Base-by-base conservation (phyloP, 1,139 yeast species). In the Yamadazyma sp. region DNA sequence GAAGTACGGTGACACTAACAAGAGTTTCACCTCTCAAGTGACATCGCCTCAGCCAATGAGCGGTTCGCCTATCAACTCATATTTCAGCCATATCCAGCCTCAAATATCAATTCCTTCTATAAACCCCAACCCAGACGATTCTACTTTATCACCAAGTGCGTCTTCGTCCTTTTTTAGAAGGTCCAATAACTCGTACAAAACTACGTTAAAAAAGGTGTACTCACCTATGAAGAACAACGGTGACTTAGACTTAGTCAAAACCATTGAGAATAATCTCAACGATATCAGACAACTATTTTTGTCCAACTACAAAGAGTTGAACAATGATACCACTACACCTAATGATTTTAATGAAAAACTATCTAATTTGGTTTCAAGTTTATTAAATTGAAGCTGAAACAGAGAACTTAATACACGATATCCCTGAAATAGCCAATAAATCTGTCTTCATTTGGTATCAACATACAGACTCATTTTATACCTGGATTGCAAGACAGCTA, bases 151-250 rank as follows among this genome's bases (percentile, higher is more conserved):
- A 8, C 26, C 5, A 10, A n/a, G n/a, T n/a, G 24, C 29, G 3
- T 25, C 28, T 5, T 17, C 37, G 2, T 37, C 40, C n/a, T 37
- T 40, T 22, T 36, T 41, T 31, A 33, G 43, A 34, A 40, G 42
- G 17, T 20, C 43, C 15, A 42, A 41, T 20, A 54, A 51, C 26
- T 58, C 59, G 23, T 69, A 69, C 50, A 64, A 64, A 44, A 68
- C 74, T 3, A 59, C 64, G 15, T 60, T 67, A 30, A 61, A 57
- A 41, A 70, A 69, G 49, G 51, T 71, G 3, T 69, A 55, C 45
- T 56, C 70, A 0, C 72, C 73, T 1, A 45, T 47, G 10, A 64
- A 61, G 45, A 66, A 61, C 37, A 46, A 57, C 6, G 75, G 73
- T 1, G 62, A 69, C 49, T 46, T 47, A 32, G 62, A 60, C 18